A percentile compares a stretch with the other conserved stretches of the same genome.
Evolutionary conservation across 2,329 filamentous ascomycete genomes (phyloP).

Genomic region (Epichloe aotearoae): DNA sequence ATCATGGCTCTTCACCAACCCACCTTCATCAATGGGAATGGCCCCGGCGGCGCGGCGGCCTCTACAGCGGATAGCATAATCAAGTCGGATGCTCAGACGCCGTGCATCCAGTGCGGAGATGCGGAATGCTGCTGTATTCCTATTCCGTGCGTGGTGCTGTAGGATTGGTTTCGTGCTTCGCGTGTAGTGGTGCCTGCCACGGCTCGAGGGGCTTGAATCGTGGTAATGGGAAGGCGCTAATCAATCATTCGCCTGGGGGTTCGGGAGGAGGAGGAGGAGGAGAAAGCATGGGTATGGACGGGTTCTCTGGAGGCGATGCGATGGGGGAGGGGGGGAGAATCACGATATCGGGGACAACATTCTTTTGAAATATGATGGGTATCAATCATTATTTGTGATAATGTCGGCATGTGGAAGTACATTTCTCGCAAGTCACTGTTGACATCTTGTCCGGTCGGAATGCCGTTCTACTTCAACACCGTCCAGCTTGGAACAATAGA

Average conservation of each 20-base stretch:
- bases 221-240: too few species aligned
- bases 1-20: slow-evolving; percentile 12
- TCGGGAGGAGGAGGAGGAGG: neutral
- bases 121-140: slow-evolving; percentile 42
- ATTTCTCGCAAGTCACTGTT: too few species aligned
- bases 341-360: too few species aligned
- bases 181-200: too few species aligned
- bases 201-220: too few species aligned
- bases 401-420: too few species aligned
- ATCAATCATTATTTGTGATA: too few species aligned
- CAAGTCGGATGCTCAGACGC: slow-evolving; percentile 34
- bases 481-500: too few species aligned
- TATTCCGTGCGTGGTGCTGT: slow-evolving; percentile 40
- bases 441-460: too few species aligned
- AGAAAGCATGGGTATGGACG: too few species aligned
- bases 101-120: slow-evolving; percentile 37
- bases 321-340: neutral
- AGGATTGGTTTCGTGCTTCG: slow-evolving; percentile 4
- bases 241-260: neutral
- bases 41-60: slow-evolving; percentile 34
- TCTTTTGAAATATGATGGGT: too few species aligned
- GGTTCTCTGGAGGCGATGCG: neutral
- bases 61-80: slow-evolving; percentile 37
- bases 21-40: slow-evolving; percentile 22
- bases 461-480: too few species aligned